Conservation (phyloP, 306 rosid species). For the Acmispon strigosus region DNA sequence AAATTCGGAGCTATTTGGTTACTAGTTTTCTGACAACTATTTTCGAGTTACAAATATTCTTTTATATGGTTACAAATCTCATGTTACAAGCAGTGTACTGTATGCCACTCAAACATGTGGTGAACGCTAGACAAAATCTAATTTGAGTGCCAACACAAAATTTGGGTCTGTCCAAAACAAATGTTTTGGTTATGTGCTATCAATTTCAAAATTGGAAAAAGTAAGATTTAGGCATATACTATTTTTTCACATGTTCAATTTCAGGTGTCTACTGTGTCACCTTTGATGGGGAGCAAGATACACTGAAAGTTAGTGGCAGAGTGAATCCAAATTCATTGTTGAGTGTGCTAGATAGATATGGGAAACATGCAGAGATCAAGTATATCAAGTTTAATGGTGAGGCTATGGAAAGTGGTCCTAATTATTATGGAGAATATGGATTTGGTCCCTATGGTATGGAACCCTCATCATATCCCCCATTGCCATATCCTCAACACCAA, state of each 20-base stretch:
- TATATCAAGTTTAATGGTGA: conserved; percentile 38
- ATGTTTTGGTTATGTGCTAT: too few species aligned
- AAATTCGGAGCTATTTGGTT: too few species aligned
- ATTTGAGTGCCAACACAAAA: too few species aligned
- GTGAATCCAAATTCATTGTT: conserved; percentile 33
- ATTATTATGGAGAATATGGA: conserved; percentile 10
- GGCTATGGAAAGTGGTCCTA: neutral
- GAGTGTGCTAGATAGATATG: conserved; percentile 17
- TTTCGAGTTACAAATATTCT: too few species aligned
- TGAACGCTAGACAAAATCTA: too few species aligned
- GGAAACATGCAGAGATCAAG: conserved; percentile 36
- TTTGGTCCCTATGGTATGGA: conserved; percentile 1
- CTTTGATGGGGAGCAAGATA: conserved; percentile 29
- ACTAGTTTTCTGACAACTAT: too few species aligned
- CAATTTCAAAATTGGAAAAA: neutral
- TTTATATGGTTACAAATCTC: too few species aligned
- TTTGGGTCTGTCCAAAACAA: too few species aligned
- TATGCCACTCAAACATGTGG: too few species aligned
- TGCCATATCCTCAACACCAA: conserved; percentile 10
- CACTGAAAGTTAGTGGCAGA: conserved; percentile 30
- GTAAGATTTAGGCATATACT: neutral
- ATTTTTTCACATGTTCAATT: neutral
- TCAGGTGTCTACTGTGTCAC: conserved; percentile 27
- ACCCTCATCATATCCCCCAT: neutral
- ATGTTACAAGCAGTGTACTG: too few species aligned